phyloP scores from a whole-genome alignment of 1,284 basidiomycete species.

The Sporisorium scitamineum region DNA sequence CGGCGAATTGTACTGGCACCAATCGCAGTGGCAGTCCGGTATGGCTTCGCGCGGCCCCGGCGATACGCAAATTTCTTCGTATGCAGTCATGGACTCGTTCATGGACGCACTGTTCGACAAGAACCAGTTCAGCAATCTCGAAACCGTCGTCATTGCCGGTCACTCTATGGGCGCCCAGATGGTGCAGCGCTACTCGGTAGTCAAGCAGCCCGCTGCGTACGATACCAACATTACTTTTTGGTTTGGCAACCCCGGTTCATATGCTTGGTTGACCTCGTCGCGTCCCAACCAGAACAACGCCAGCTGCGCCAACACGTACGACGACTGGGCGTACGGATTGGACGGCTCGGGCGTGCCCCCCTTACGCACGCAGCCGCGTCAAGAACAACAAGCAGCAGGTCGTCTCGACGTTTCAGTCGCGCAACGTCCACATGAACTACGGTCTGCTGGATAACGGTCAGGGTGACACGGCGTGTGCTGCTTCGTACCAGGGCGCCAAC shows the following conservation, averaged over 20 bases:
- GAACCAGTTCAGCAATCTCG: slow-evolving; percentile 52
- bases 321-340: slow-evolving; percentile 59
- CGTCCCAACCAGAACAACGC: slow-evolving; percentile 40
- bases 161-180: slow-evolving; percentile 66
- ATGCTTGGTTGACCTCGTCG: slow-evolving; percentile 48
- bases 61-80: slow-evolving; percentile 39
- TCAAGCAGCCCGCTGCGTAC: slow-evolving; percentile 52
- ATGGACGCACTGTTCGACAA: slow-evolving; percentile 58
- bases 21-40: slow-evolving; percentile 60
- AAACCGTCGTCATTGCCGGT: slow-evolving; percentile 56
- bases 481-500: slow-evolving; percentile 56
- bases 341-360: slow-evolving; percentile 37
- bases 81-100: slow-evolving; percentile 57
- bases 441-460: slow-evolving; percentile 64
- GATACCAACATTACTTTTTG: slow-evolving; percentile 58
- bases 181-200: slow-evolving; percentile 54
- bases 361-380: slow-evolving; percentile 56
- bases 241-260: slow-evolving; percentile 64
- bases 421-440: slow-evolving; percentile 59
- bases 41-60: slow-evolving; percentile 42
- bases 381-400: slow-evolving; percentile 36
- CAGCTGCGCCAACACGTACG: slow-evolving; percentile 25
- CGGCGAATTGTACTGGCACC: slow-evolving; percentile 57
- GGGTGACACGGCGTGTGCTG: slow-evolving; percentile 61
- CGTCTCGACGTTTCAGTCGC: slow-evolving; percentile 38